Percentiles rank a stretch among this genome's conserved stretches.
phyloP scores from a whole-genome alignment of 495 filamentous ascomycete genomes.

The Friedmanniomyces endolithicus region DNA sequence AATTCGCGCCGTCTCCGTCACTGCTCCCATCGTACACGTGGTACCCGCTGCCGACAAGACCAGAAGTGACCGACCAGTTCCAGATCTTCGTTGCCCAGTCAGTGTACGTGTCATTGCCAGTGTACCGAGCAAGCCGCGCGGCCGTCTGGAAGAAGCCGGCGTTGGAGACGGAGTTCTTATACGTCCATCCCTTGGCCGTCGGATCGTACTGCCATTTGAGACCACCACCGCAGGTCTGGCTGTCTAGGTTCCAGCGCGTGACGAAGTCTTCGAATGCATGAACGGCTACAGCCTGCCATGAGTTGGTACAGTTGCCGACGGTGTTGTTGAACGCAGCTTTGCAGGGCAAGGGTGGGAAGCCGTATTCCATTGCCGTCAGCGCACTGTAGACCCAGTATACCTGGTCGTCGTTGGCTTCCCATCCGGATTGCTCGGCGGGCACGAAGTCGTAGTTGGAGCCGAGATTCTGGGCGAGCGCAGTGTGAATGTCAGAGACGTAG shows the following conservation, averaged over 20 bases:
- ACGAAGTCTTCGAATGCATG: conserved; percentile 8
- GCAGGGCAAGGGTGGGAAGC: not conserved
- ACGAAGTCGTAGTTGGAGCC: conserved; percentile 4
- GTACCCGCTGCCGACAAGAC: conserved; percentile 45
- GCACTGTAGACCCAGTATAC: conserved; percentile 5
- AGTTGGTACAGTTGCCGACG: not conserved
- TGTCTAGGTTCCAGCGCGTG: conserved; percentile 34
- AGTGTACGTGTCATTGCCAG: conserved; percentile 64
- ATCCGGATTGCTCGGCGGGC: not conserved
- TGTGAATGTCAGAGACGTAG: conserved; percentile 3
- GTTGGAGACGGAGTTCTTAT: conserved; percentile 73
- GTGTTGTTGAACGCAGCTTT: not conserved
- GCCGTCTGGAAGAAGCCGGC: conserved; percentile 72
- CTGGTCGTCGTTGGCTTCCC: conserved; percentile 8
- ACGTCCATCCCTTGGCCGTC: conserved; percentile 65
- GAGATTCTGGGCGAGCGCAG: not conserved
- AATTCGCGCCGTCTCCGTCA: conserved; percentile 16
- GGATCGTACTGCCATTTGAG: conserved; percentile 77
- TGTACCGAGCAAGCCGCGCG: conserved; percentile 62
- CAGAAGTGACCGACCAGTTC: conserved; percentile 54
- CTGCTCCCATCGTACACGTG: not conserved
- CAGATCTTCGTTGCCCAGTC: conserved; percentile 63
- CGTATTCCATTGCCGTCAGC: conserved; percentile 4
- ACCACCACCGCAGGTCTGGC: not conserved
- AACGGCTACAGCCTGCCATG: not conserved